Conservation (phyloP, 1,284 basidiomycete species). For the Caloboletus inedulis region DNA sequence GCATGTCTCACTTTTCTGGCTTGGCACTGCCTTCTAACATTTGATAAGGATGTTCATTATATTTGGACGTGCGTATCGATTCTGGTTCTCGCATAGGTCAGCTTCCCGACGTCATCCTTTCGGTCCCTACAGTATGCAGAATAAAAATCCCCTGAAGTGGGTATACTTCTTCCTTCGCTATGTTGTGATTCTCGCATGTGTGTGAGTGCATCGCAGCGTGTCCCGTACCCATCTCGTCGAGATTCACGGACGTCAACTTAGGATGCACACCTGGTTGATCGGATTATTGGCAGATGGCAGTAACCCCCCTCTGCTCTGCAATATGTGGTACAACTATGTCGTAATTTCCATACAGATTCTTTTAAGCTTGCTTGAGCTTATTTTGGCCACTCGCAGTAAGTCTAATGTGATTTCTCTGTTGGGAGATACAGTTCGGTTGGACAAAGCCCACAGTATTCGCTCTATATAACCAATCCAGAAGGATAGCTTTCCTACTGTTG, state of each 20-base stretch:
- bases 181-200: constrained; percentile 11
- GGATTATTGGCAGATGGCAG: constrained; percentile 10
- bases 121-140: constrained; percentile 13
- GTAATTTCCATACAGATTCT: constrained; percentile 8
- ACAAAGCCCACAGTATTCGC: constrained; percentile 15
- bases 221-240: neutral
- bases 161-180: constrained; percentile 23
- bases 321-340: constrained; percentile 14
- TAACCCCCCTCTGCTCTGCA: constrained; percentile 14
- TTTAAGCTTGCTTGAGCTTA: constrained; percentile 13
- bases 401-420: neutral
- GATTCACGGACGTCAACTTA: neutral
- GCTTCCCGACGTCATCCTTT: neutral
- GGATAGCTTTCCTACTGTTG: constrained; percentile 8
- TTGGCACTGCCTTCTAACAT: constrained; percentile 15
- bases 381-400: constrained; percentile 24
- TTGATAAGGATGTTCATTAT: constrained; percentile 23
- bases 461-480: constrained; percentile 21
- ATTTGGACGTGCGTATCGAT: constrained; percentile 21
- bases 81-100: neutral
- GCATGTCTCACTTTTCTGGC: constrained; percentile 14
- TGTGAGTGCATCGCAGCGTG: constrained; percentile 10
- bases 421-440: neutral
- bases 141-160: constrained; percentile 22
- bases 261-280: constrained; percentile 15